Evolutionary conservation across 805 yeast species (phyloP), one percentile per base, ranked within the genome.

Genomic region (Teunomyces pallodes): DNA sequence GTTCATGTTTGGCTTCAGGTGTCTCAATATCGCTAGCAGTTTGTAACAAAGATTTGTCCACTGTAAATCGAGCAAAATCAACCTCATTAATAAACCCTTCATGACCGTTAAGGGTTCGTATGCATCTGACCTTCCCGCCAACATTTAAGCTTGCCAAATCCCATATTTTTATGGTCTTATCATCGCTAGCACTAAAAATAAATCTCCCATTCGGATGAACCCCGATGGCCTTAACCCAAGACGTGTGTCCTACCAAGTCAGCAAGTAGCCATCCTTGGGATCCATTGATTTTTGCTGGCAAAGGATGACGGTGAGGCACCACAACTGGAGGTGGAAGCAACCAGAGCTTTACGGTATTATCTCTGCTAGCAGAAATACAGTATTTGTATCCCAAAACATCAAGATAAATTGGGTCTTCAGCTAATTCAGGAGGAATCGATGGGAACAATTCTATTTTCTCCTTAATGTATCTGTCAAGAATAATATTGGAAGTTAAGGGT

Each of bases 301-400:
- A 66, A 6, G 87, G 86, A 16, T 74, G 67, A 24, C 81, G 64
- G 55, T 80, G 80, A 2, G 83, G 78, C 29, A 77, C 65, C n/a
- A 81, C 48, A 7, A 69, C 73, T 1, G 92, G 91, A 1, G 82
- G 64, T 1, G 90, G 90, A n/a, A 86, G 62, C 42, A 82, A 72
- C 97, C 97, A 91, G 13, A 91, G 69, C 53, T 81, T 80, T 20
- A 91, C 74, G 1, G 77, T 58, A 57, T 86, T 84, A 65, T 91
- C 97, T 57, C 97, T 75, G 1, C 92, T 88, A 16, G 85, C 89
- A 13, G 95, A 81, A 1, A 84, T 82, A 47, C 90, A 81, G 58
- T 87, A 88, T 58, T 84, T 86, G 65, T 75, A 84, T 0, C 85
- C 86, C n/a, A 84, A 54, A 4, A 48, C 32, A 1, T 60, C 58